phyloP scores from a whole-genome alignment of 2,329 filamentous ascomycete species.

The Geosmithia flava region DNA sequence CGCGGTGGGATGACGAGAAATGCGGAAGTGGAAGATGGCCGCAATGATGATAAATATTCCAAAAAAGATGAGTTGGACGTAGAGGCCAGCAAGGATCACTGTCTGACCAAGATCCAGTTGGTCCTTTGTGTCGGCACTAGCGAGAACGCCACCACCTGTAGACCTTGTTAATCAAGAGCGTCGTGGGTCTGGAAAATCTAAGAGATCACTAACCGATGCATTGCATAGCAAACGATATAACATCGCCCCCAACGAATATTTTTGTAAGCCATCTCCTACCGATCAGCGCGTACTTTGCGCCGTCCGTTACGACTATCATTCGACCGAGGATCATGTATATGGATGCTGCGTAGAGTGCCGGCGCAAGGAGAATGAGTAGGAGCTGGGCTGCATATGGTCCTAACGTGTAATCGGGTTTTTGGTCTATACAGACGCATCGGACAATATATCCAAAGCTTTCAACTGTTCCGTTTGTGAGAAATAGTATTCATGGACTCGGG shows the following conservation, averaged over 20 bases:
- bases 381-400: conserved; percentile 4
- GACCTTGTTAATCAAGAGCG: conserved; percentile 10
- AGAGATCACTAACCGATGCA: too few species aligned
- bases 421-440: too few species aligned
- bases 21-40: conserved; percentile 25
- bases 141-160: conserved; percentile 14
- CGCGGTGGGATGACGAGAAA: neutral
- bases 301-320: conserved; percentile 16
- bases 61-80: conserved; percentile 45
- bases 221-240: conserved; percentile 10
- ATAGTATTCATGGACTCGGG: too few species aligned
- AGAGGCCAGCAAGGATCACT: conserved; percentile 39
- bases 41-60: conserved; percentile 35
- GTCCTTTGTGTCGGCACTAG: conserved; percentile 4
- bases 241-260: conserved; percentile 18
- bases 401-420: neutral
- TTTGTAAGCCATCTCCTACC: conserved; percentile 13
- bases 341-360: conserved; percentile 30
- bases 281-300: conserved; percentile 9
- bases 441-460: too few species aligned
- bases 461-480: too few species aligned
- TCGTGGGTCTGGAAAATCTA: too few species aligned
- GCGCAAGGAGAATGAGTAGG: conserved; percentile 25
- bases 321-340: conserved; percentile 32
- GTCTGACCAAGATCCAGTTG: conserved; percentile 19